These are phyloP conservation scores for Colletotrichum sp. DNA, from an alignment of 2,329 filamentous ascomycete species.

Conservation along the genomic window DNA sequence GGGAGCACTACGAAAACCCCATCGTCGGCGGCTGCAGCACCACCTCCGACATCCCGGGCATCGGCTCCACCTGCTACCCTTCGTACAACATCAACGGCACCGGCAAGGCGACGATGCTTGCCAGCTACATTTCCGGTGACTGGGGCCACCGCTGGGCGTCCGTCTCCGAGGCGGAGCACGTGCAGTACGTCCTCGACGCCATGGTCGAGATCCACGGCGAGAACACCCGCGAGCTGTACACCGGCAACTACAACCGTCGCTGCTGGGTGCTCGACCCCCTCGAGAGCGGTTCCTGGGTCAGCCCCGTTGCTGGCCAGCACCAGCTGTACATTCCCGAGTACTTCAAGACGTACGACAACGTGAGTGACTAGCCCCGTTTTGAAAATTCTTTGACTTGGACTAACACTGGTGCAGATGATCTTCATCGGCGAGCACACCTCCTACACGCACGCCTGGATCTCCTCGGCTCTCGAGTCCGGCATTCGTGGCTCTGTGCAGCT, in stretches of 20 bases:
- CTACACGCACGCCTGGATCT: conserved; percentile 76
- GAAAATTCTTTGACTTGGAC: not conserved
- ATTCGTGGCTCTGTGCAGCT: conserved; percentile 70
- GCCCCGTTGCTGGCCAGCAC: conserved; percentile 68
- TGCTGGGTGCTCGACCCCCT: conserved; percentile 71
- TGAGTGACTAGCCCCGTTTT: conserved; percentile 26
- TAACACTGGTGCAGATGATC: conserved; percentile 51
- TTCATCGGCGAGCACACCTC: conserved; percentile 74
- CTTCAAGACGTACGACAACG: conserved; percentile 70
- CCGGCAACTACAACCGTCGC: conserved; percentile 66
- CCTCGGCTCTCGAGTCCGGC: conserved; percentile 69
- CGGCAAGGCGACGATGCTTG: conserved; percentile 66
- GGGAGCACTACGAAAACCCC: conserved; percentile 54
- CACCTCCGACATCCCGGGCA: conserved; percentile 61
- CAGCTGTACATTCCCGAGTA: conserved; percentile 75
- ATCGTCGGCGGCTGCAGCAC: conserved; percentile 70
- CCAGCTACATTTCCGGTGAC: conserved; percentile 57
- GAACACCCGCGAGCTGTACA: conserved; percentile 65
- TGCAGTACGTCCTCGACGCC: conserved; percentile 66
- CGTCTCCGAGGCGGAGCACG: conserved; percentile 62
- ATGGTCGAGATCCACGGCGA: conserved; percentile 72
- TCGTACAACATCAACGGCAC: conserved; percentile 69
- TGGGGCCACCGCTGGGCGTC: conserved; percentile 35
- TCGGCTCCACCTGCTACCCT: conserved; percentile 70
- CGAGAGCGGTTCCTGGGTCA: conserved; percentile 67